Conservation (phyloP, 176 grass and related monocot genomes). For the Alopecurus myosuroides region DNA sequence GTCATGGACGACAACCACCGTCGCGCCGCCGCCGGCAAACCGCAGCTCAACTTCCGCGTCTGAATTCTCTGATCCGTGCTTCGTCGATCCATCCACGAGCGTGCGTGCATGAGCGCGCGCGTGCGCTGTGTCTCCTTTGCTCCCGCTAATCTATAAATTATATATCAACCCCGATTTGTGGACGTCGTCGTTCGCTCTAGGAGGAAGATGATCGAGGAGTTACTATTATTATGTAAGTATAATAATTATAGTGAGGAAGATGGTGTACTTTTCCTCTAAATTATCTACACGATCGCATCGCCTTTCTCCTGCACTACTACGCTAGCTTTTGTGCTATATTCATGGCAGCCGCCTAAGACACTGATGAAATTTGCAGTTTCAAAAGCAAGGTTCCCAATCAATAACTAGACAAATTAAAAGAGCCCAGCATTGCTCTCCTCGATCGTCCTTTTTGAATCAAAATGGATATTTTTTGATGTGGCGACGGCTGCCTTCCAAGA, state of each 20-base stretch:
- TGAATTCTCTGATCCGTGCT: neutral
- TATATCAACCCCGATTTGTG: neutral
- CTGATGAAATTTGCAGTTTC: no score
- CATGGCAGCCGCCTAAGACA: no score
- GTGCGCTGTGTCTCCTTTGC: neutral
- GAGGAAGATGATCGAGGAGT: neutral
- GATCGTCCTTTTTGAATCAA: no score
- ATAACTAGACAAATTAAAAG: no score
- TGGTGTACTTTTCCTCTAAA: neutral
- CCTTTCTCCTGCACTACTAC: neutral
- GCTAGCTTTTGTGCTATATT: no score
- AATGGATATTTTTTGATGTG: no score
- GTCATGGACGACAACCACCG: constrained; percentile 44
- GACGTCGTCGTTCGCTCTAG: neutral
- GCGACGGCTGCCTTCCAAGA: no score
- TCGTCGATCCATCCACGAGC: neutral
- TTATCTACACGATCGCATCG: neutral
- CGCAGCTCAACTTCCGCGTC: neutral
- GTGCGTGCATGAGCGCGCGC: no score
- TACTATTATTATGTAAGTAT: neutral
- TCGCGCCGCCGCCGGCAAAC: neutral
- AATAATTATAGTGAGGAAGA: no score
- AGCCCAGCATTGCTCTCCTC: no score
- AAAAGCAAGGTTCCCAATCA: no score
- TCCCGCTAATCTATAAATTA: neutral